Conservation (phyloP, 169 alveolate species). For the Neospora caninum region DNA sequence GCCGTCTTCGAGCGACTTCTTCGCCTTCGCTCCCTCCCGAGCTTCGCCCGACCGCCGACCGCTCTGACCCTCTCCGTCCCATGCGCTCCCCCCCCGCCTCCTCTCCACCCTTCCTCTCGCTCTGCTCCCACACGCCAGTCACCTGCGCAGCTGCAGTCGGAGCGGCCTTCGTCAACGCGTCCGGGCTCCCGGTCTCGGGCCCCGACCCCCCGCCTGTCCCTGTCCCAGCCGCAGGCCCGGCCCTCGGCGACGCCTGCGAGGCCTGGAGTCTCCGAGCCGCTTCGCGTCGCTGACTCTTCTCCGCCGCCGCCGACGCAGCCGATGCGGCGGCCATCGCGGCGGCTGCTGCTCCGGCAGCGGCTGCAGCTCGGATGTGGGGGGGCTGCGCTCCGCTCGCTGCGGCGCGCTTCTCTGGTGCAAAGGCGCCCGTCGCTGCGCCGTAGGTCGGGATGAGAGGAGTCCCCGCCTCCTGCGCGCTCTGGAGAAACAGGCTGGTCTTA, state of each 20-base stretch:
- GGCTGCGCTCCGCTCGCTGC: background rate
- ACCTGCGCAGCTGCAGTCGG: background rate
- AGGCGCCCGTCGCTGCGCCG: background rate
- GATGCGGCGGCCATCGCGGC: constrained; percentile 9
- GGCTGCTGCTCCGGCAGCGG: constrained; percentile 19
- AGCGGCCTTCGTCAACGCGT: background rate
- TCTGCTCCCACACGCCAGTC: background rate
- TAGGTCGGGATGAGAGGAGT: background rate
- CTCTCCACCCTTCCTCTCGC: background rate
- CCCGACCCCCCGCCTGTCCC: background rate
- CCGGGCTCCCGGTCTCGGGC: background rate
- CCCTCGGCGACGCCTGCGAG: too few relatives aligned
- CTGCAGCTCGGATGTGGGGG: constrained; percentile 14
- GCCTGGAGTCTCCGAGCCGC: constrained; percentile 1
- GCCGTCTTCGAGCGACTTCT: background rate
- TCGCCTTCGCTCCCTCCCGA: too few relatives aligned
- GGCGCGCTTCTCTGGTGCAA: background rate
- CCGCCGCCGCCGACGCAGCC: constrained; percentile 15
- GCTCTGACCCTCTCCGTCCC: too few relatives aligned
- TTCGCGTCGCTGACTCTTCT: constrained; percentile 12
- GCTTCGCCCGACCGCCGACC: too few relatives aligned
- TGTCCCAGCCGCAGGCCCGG: too few relatives aligned
- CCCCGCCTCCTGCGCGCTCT: background rate
- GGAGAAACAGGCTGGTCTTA: too few relatives aligned
- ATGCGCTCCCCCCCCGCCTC: background rate